Evolutionary conservation across 495 filamentous ascomycete species (phyloP), one percentile per base, ranked within the genome.

Genomic region (Echria macrotheca): DNA sequence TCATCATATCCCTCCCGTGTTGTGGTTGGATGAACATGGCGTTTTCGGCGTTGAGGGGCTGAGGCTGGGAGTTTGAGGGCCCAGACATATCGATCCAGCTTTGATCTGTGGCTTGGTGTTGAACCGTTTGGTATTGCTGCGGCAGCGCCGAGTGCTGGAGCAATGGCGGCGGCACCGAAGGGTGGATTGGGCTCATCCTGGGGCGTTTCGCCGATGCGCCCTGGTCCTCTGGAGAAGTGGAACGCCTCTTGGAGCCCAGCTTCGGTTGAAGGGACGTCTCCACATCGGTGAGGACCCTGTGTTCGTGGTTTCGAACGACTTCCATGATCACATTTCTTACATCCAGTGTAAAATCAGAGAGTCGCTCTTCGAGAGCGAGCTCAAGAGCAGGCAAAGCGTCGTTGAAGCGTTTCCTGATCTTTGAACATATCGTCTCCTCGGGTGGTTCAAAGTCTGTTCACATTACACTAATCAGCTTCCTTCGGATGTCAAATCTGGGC

Each of bases 391-490:
- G 43, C 43, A 18, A 12, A 2, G 26, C 28, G 43, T 35, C 43
- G n/a, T 35, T 10, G 15, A 46, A 18, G 3, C 7, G 17, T 18
- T 35, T 46, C 17, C 19, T 2, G 17, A 46, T 35, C 25, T 44
- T 31, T 26, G 6, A 21, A 12, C 26, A 31, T 37, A 4, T 15
- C 17, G 43, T 35, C 43, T 46, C 43, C 3, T 46, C 43, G 14
- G 43, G 43, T 4, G 43, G 43, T 19, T 46, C 43, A 18, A 46
- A 46, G 12, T 33, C 43, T 46, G 19, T 19, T n/a, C n/a, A n/a
- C n/a, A 5, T 43, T 12, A 7, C 11, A 19, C 5, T 28, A 9
- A 17, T 45, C 12, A 45, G 42, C 12, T 45, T 17, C 26, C 24
- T 36, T n/a, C 32, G 3, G 12, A 36, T 36, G 5, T n/a, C 4